phyloP scores from a whole-genome alignment of 1,284 basidiomycete genomes.

The Apiotrichum mycotoxinovorans region DNA sequence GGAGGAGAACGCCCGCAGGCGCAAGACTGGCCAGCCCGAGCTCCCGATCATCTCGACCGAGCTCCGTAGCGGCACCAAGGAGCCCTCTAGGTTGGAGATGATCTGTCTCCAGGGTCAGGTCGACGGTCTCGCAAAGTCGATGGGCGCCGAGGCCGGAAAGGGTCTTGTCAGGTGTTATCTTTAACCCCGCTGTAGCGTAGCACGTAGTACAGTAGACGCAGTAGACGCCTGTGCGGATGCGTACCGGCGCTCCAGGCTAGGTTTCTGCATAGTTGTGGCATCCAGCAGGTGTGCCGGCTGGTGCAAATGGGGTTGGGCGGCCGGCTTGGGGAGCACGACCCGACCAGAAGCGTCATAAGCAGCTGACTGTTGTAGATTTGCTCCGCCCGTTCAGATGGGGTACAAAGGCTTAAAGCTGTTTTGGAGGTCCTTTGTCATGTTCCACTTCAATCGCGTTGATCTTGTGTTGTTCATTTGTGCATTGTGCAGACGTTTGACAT shows the following conservation, averaged over 20 bases:
- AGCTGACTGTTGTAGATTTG: too few relatives aligned
- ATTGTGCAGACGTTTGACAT: too few relatives aligned
- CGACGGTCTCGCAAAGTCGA: conserved; percentile 73
- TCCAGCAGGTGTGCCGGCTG: too few relatives aligned
- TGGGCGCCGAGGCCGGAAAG: conserved; percentile 66
- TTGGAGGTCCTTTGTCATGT: too few relatives aligned
- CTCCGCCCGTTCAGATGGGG: too few relatives aligned
- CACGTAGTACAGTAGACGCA: conserved; percentile 1
- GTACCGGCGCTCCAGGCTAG: neutral
- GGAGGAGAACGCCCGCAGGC: conserved; percentile 80
- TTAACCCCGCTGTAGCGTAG: conserved; percentile 17
- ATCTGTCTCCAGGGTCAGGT: conserved; percentile 81
- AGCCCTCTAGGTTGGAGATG: conserved; percentile 86
- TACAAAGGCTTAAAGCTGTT: too few relatives aligned
- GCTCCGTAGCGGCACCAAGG: conserved; percentile 79
- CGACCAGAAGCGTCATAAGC: too few relatives aligned
- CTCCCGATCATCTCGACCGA: conserved; percentile 81
- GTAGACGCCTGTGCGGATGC: neutral
- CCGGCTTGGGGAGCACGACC: too few relatives aligned
- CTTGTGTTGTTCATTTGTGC: too few relatives aligned
- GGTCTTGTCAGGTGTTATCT: conserved; percentile 49
- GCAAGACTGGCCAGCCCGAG: conserved; percentile 78
- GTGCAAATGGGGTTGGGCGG: too few relatives aligned
- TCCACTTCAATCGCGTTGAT: too few relatives aligned
- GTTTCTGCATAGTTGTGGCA: neutral